Evolutionary conservation across 2,329 filamentous ascomycete genomes (phyloP).

Genomic region (Cladobotryum protrusum): DNA sequence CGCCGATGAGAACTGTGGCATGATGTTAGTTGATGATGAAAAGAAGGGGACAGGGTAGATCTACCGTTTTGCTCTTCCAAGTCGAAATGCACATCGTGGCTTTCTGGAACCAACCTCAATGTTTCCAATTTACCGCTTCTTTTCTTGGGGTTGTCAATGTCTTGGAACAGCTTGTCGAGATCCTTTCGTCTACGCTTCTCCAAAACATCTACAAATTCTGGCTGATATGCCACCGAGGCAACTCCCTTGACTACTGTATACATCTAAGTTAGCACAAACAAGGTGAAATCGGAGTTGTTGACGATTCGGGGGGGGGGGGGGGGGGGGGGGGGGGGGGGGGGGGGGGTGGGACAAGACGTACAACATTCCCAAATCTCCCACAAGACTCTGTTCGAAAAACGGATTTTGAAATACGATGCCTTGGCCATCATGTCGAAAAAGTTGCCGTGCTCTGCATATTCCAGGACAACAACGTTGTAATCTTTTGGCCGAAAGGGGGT

Average conservation of each 20-base stretch:
- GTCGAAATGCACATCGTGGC: conserved; percentile 25
- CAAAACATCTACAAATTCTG: not conserved
- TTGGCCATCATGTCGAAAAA: conserved; percentile 15
- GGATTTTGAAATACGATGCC: conserved; percentile 1
- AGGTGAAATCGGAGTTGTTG: not conserved
- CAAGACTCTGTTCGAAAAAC: conserved; percentile 17
- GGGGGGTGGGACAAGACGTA: conserved; percentile 12
- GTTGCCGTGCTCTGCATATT: conserved; percentile 21
- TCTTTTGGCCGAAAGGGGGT: too few relatives aligned
- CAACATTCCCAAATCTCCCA: conserved; percentile 27
- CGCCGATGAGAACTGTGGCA: conserved; percentile 17
- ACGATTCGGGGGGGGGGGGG: not conserved
- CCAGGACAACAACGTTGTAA: conserved; percentile 19
- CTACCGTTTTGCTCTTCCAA: conserved; percentile 26
- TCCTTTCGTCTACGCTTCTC: not conserved
- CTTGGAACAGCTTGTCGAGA: conserved; percentile 6
- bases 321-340: not conserved
- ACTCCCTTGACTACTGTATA: conserved; percentile 22
- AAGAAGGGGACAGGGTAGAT: not conserved
- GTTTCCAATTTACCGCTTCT: too few relatives aligned
- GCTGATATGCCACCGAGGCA: conserved; percentile 22
- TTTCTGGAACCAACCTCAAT: too few relatives aligned
- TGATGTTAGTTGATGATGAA: not conserved
- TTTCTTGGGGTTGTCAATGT: conserved; percentile 1
- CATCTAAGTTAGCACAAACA: conserved; percentile 5